Evolutionary conservation across 2,329 filamentous ascomycete genomes (phyloP).

Genomic region (Fusarium sp.): DNA sequence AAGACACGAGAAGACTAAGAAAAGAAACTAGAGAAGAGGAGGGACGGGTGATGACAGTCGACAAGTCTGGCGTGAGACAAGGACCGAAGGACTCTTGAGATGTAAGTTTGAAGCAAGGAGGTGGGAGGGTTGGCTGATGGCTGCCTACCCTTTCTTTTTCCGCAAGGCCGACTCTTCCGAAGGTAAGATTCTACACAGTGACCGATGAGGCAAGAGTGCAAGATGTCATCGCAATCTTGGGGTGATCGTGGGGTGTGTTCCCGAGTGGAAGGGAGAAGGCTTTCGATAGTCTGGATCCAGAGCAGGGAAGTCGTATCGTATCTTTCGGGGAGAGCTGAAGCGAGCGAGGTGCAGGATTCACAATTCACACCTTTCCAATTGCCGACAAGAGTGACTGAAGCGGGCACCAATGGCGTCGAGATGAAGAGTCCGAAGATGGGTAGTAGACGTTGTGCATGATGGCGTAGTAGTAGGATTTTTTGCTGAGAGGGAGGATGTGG

Average conservation of each 20-base stretch:
- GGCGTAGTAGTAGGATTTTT: conserved; percentile 6
- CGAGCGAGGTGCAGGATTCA: not conserved
- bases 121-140: conserved; percentile 19
- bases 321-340: not conserved
- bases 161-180: conserved; percentile 10
- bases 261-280: conserved; percentile 1
- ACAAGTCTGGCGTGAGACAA: not conserved
- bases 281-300: conserved; percentile 22
- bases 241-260: not conserved
- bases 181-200: conserved; percentile 8
- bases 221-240: conserved; percentile 7
- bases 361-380: not conserved
- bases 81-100: not conserved
- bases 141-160: not conserved
- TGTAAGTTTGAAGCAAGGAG: not conserved
- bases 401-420: conserved; percentile 38
- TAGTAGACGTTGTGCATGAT: not conserved
- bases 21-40: not conserved
- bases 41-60: not conserved
- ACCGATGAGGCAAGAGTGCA: conserved; percentile 15
- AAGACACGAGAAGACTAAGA: not conserved
- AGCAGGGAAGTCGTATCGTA: not conserved
- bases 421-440: conserved; percentile 1
- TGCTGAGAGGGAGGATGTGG: not conserved
- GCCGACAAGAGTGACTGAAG: conserved; percentile 10